Conservation (phyloP, 2,329 filamentous ascomycete genomes). For the Neofusicoccum laricinum region DNA sequence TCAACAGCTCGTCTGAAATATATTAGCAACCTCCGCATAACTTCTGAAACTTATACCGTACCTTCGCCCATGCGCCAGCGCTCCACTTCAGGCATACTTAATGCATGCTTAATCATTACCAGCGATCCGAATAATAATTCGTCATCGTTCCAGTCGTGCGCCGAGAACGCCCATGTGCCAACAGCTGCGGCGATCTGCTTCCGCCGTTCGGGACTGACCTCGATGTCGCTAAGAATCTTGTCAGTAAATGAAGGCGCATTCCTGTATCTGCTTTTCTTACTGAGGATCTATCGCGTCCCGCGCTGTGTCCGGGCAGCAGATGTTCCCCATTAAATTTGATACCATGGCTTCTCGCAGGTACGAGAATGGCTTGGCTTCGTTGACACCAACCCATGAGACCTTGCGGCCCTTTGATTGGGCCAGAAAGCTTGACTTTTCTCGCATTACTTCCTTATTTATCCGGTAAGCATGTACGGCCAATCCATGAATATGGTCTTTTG, state of each 20-base stretch:
- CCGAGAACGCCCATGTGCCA: conserved; percentile 82
- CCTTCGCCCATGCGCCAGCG: conserved; percentile 76
- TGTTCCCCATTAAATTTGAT: conserved; percentile 82
- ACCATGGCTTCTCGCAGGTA: conserved; percentile 94
- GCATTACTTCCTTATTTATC: conserved; percentile 70
- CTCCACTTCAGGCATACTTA: conserved; percentile 76
- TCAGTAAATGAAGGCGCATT: conserved; percentile 22
- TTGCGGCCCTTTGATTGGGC: conserved; percentile 74
- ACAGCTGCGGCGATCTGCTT: conserved; percentile 65
- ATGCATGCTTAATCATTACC: conserved; percentile 84
- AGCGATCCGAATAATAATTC: conserved; percentile 83
- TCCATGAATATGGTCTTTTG: conserved; percentile 68
- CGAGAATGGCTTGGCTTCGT: conserved; percentile 80
- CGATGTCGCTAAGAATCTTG: conserved; percentile 53
- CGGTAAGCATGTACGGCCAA: conserved; percentile 82
- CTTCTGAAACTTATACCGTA: conserved; percentile 31
- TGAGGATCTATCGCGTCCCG: conserved; percentile 61
- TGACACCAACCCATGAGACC: conserved; percentile 86
- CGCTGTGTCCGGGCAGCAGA: conserved; percentile 68
- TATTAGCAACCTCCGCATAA: conserved; percentile 22
- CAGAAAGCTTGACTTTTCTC: conserved; percentile 69
- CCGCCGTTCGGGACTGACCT: conserved; percentile 64
- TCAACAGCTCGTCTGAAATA: conserved; percentile 69
- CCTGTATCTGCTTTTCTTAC: conserved; percentile 43
- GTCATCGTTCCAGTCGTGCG: conserved; percentile 85